A percentile compares a stretch with the other conserved stretches of the same genome.
Conservation (phyloP, 306 rosid species). For the Oemleria cerasiformis region DNA sequence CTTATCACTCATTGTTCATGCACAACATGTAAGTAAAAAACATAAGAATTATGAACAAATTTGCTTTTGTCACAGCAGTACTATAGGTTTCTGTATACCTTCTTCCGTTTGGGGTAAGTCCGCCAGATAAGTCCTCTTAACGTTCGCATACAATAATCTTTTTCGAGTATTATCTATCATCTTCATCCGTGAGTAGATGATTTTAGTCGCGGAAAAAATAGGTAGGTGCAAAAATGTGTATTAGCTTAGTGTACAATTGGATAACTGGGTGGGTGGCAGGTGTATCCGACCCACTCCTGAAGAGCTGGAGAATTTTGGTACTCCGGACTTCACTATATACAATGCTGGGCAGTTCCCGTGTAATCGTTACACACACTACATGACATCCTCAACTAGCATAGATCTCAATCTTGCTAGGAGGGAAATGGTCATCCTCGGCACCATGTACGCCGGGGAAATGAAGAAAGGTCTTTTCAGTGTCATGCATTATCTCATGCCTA, state of each 20-base stretch:
- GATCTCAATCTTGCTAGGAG: constrained; percentile 75
- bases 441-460: constrained; percentile 95
- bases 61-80: constrained; percentile 2
- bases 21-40: constrained; percentile 78
- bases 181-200: constrained; percentile 15
- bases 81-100: constrained; percentile 15
- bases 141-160: constrained; percentile 13
- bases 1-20: constrained; percentile 92
- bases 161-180: constrained; percentile 6
- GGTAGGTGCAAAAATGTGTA: background rate
- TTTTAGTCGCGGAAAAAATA: constrained; percentile 6
- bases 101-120: constrained; percentile 17
- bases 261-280: constrained; percentile 80
- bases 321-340: constrained; percentile 95
- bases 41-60: background rate
- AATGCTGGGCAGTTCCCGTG: constrained; percentile 93
- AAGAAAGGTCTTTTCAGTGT: constrained; percentile 89
- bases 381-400: constrained; percentile 93
- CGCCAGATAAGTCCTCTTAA: constrained; percentile 41
- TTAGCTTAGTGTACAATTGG: constrained; percentile 53
- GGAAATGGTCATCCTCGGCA: constrained; percentile 97
- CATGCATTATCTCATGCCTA: constrained; percentile 94
- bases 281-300: constrained; percentile 86
- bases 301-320: constrained; percentile 87
- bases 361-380: constrained; percentile 87